Evolutionary conservation across 2,329 filamentous ascomycete genomes (phyloP).

Genomic region (Ophiosphaerella narmari): DNA sequence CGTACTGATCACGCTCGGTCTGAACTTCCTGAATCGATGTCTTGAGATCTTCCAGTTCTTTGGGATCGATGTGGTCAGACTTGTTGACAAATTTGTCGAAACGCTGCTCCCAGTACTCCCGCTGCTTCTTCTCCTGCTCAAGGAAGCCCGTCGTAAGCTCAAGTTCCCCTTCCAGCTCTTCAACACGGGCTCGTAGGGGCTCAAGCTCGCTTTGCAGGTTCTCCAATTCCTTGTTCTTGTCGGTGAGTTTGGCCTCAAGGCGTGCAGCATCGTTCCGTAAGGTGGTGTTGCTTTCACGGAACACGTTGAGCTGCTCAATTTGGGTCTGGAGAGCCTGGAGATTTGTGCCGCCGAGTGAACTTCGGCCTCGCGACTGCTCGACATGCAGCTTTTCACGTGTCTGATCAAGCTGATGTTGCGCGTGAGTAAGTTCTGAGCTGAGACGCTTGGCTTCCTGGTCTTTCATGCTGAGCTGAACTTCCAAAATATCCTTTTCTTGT

Average conservation of each 20-base stretch:
- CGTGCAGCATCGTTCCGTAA: conserved; percentile 84
- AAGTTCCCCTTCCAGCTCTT: conserved; percentile 80
- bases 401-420: conserved; percentile 86
- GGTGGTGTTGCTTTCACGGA: conserved; percentile 91
- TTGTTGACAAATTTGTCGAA: conserved; percentile 95
- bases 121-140: conserved; percentile 84
- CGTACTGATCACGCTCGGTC: conserved; percentile 59
- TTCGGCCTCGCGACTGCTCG: conserved; percentile 77
- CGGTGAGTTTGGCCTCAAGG: conserved; percentile 73
- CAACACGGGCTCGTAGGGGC: conserved; percentile 78
- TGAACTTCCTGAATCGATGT: conserved; percentile 66
- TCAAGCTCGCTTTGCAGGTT: conserved; percentile 76
- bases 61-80: conserved; percentile 92
- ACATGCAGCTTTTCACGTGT: conserved; percentile 86
- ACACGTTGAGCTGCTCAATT: conserved; percentile 92
- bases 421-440: conserved; percentile 87
- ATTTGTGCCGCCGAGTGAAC: conserved; percentile 71
- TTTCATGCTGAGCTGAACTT: conserved; percentile 93
- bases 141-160: conserved; percentile 85
- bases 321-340: conserved; percentile 94
- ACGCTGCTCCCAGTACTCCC: conserved; percentile 93
- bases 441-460: conserved; percentile 85
- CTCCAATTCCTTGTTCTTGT: conserved; percentile 75
- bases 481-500: conserved; percentile 95
- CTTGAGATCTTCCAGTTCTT: conserved; percentile 88